Percentiles rank a stretch among this genome's conserved stretches.
phyloP scores from a whole-genome alignment of 2,329 filamentous ascomycete species.

The Monosporascus cannonballus region DNA sequence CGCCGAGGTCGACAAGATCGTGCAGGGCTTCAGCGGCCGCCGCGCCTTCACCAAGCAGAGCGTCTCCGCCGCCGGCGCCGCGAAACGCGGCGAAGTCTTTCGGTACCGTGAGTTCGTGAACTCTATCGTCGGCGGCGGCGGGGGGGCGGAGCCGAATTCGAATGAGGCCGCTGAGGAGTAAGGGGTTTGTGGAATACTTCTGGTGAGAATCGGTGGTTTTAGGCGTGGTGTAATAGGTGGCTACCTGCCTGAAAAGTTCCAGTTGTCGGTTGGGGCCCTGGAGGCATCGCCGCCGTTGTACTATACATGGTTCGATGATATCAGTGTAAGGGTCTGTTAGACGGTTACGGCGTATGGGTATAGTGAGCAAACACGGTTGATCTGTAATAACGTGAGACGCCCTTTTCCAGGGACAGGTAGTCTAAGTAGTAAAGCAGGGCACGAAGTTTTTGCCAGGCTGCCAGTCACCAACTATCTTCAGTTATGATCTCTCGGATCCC shows the following conservation, averaged over 20 bases:
- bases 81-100: conserved; percentile 79
- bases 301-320: too few species aligned
- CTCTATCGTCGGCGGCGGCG: conserved; percentile 53
- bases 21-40: conserved; percentile 78
- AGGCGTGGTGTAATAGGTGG: not conserved
- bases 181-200: conserved; percentile 16
- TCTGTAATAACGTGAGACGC: too few species aligned
- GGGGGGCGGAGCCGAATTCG: conserved; percentile 13
- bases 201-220: not conserved
- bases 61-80: conserved; percentile 26
- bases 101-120: conserved; percentile 88
- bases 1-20: conserved; percentile 77
- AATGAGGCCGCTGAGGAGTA: conserved; percentile 28
- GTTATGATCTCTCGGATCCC: too few species aligned
- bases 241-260: conserved; percentile 1
- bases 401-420: too few species aligned
- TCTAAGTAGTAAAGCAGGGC: too few species aligned
- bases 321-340: too few species aligned
- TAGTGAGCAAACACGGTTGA: too few species aligned
- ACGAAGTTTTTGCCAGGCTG: too few species aligned
- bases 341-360: too few species aligned
- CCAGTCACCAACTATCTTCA: too few species aligned
- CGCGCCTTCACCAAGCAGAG: conserved; percentile 68
- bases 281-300: too few species aligned
- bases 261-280: too few species aligned